These are phyloP conservation scores for Trametes cinnabarina DNA, from an alignment of 768 basidiomycete genomes.

Conservation along the genomic window DNA sequence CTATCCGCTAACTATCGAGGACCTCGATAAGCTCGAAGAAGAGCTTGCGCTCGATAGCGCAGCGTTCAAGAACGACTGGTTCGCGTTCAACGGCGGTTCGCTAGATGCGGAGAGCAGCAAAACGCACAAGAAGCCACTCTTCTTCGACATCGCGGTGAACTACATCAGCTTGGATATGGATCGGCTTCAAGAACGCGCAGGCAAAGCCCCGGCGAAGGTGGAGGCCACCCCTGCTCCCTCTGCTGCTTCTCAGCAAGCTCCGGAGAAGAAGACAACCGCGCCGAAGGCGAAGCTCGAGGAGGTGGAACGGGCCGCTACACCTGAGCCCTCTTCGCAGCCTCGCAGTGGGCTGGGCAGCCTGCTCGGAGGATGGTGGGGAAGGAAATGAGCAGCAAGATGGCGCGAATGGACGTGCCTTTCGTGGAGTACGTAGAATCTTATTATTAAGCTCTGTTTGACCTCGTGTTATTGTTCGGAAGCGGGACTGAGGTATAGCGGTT, in stretches of 20 bases:
- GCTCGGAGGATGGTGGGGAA: constrained; percentile 86
- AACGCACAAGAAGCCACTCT: constrained; percentile 76
- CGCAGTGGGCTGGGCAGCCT: constrained; percentile 61
- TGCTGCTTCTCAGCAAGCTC: constrained; percentile 26
- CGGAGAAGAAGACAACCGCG: constrained; percentile 45
- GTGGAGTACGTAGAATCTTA: background rate
- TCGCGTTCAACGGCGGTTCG: constrained; percentile 68
- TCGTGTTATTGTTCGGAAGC: too few species aligned
- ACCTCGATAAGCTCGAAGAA: constrained; percentile 53
- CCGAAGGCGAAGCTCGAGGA: constrained; percentile 60
- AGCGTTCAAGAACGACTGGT: constrained; percentile 73
- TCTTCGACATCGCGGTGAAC: constrained; percentile 94
- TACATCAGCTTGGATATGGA: constrained; percentile 89
- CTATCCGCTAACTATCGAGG: constrained; percentile 49
- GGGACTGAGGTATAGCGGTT: too few species aligned
- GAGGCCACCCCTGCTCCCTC: constrained; percentile 13
- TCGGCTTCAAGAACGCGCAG: constrained; percentile 64
- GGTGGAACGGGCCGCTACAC: constrained; percentile 45
- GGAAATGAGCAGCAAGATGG: constrained; percentile 18
- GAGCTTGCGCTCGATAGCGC: constrained; percentile 46
- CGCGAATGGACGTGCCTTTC: background rate
- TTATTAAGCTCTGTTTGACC: background rate
- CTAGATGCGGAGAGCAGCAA: constrained; percentile 40
- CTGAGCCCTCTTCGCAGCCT: constrained; percentile 43
- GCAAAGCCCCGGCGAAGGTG: constrained; percentile 43